A percentile compares a stretch with the other conserved stretches of the same genome.
phyloP scores from a whole-genome alignment of 1,139 yeast genomes.

The Suhomyces yuchorum region DNA sequence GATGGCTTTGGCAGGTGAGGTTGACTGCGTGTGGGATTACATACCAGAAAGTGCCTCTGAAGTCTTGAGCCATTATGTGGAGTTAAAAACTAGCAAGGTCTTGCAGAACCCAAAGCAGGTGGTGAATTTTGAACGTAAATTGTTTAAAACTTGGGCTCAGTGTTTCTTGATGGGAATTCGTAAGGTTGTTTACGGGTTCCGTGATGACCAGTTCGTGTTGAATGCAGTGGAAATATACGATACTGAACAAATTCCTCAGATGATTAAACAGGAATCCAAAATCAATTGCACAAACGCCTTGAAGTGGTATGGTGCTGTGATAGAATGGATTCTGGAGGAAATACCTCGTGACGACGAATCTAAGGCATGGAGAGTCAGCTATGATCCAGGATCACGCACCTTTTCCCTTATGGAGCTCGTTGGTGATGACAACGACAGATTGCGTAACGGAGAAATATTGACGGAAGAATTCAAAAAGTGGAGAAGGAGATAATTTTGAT shows the following conservation, averaged over 20 bases:
- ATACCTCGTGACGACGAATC: slow-evolving; percentile 51
- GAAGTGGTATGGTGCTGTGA: slow-evolving; percentile 81
- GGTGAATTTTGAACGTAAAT: slow-evolving; percentile 66
- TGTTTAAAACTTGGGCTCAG: slow-evolving; percentile 89
- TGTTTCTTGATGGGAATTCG: slow-evolving; percentile 85
- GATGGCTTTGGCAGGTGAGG: slow-evolving; percentile 82
- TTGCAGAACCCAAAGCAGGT: slow-evolving; percentile 57
- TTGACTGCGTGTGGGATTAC: slow-evolving; percentile 86
- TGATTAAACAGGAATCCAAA: slow-evolving; percentile 44
- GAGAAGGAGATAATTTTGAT: slow-evolving; percentile 38
- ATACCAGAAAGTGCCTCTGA: slow-evolving; percentile 53
- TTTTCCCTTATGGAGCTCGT: slow-evolving; percentile 33
- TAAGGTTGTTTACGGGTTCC: slow-evolving; percentile 78
- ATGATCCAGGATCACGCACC: slow-evolving; percentile 36
- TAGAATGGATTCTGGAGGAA: slow-evolving; percentile 69
- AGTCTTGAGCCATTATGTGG: slow-evolving; percentile 75
- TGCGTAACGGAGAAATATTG: slow-evolving; percentile 45
- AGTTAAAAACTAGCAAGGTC: slow-evolving; percentile 71
- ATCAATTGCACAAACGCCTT: slow-evolving; percentile 75
- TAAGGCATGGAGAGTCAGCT: slow-evolving; percentile 35
- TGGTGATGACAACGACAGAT: slow-evolving; percentile 28
- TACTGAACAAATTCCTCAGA: slow-evolving; percentile 76
- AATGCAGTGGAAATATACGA: slow-evolving; percentile 70
- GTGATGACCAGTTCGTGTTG: slow-evolving; percentile 69
- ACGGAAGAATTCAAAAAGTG: slow-evolving; percentile 61